Evolutionary conservation across 345 rosid species (phyloP).

Genomic region (Syzygium grande): DNA sequence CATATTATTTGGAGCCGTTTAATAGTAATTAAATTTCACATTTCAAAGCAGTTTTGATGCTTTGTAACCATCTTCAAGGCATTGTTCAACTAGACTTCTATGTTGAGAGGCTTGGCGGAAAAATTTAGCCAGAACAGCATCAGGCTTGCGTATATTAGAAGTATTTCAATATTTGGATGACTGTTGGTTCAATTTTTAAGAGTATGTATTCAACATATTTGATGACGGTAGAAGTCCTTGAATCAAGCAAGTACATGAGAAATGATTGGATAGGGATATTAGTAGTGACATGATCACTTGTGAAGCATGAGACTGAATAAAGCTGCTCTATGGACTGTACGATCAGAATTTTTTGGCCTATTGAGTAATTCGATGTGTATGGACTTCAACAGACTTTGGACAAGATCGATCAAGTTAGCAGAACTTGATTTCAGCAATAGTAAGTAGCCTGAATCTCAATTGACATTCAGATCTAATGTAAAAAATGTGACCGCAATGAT

Average conservation of each 20-base stretch:
- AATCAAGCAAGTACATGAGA: neutral
- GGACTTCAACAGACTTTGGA: neutral
- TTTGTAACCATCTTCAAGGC: neutral
- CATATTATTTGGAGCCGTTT: neutral
- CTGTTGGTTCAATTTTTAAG: neutral
- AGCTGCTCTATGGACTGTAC: neutral
- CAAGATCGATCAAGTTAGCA: neutral
- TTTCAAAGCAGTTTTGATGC: neutral
- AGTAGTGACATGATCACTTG: neutral
- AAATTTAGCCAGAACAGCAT: neutral
- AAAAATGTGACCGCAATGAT: neutral
- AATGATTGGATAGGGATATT: neutral
- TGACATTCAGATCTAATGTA: neutral
- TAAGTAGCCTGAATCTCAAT: neutral
- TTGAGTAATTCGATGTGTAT: neutral
- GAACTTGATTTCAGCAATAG: neutral
- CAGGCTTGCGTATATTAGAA: neutral
- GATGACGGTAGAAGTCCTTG: neutral
- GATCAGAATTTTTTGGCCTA: neutral
- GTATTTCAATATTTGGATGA: neutral
- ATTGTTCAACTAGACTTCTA: neutral
- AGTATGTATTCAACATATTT: neutral
- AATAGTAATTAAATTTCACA: neutral
- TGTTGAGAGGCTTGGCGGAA: neutral
- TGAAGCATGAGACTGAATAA: neutral